These are phyloP conservation scores for Cucurbita ficifolia DNA, from an alignment of 306 rosid species.

Conservation along the genomic window DNA sequence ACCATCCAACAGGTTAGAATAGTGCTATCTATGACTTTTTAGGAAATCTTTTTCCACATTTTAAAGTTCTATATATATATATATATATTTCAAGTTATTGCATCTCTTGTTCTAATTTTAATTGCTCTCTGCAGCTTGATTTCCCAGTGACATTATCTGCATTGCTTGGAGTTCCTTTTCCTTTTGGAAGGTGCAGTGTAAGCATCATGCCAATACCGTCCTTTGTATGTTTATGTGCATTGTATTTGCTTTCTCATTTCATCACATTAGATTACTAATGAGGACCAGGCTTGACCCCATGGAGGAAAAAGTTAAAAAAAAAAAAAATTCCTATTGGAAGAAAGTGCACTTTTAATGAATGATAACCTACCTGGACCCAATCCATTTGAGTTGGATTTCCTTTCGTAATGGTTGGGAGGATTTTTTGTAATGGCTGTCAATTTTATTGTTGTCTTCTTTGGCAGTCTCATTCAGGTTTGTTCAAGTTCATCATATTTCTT, in stretches of 20 bases:
- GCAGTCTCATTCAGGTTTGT: neutral
- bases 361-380: neutral
- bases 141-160: constrained; percentile 89
- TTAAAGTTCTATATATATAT: neutral
- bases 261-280: neutral
- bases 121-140: constrained; percentile 65
- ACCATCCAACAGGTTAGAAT: constrained; percentile 80
- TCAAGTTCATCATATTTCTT: neutral
- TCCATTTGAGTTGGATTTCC: neutral
- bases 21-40: neutral
- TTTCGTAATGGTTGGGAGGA: neutral
- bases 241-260: neutral
- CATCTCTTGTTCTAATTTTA: constrained; percentile 14
- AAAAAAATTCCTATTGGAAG: neutral
- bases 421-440: neutral
- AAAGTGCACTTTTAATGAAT: neutral
- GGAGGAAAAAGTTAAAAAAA: neutral
- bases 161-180: constrained; percentile 84
- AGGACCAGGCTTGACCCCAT: neutral
- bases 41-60: neutral
- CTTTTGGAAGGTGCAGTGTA: constrained; percentile 98
- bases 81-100: neutral
- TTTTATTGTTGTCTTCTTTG: neutral
- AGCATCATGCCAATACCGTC: constrained; percentile 27
- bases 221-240: neutral